Base-by-base conservation (phyloP, 805 yeast genomes). In the Yarrowia phangngaensis region DNA sequence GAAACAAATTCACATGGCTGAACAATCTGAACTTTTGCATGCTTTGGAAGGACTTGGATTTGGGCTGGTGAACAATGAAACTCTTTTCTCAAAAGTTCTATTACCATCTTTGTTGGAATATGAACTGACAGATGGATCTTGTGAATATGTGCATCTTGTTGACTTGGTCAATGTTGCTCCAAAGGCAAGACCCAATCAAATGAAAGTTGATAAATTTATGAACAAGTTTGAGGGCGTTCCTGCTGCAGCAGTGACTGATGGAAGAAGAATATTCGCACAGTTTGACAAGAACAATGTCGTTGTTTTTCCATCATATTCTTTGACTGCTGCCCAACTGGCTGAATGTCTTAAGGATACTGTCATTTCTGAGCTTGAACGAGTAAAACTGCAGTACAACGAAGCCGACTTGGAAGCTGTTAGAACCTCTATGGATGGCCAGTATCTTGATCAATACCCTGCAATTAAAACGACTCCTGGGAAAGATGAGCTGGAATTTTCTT, bases 231-330 rank as follows among this genome's bases (percentile, higher is more conserved):
- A n/a, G n/a, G n/a, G n/a, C n/a, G n/a, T n/a, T n/a, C n/a, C n/a
- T n/a, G n/a, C n/a, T n/a, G n/a, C 45, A 2, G 19, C 32, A 3
- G 32, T 38, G n/a, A 13, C 32, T 5, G 45, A 38, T 3, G 45
- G 45, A 8, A 2, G 5, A 2, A 31, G 32, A 1, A 17, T 27
- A 3, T 38, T 15, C 13, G 32, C 17, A 13, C 8, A 19, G 45
- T 38, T 12, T 9, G 6, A 3, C 14, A 2, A 19, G n/a, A 19
- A n/a, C n/a, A n/a, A 14, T 3, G 8, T 38, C 3, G 45, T 38
- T 8, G 32, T 27, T 13, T 17, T 26, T 11, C 45, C 43, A 2
- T 26, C 19, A 6, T 26, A 26, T 24, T 14, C 11, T 9, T 4
- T 38, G 4, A 11, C 23, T 1, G 45, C 15, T 4, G 13, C 3